Evolutionary conservation across 805 yeast species (phyloP).

Genomic region (Lipomyces yamadae): DNA sequence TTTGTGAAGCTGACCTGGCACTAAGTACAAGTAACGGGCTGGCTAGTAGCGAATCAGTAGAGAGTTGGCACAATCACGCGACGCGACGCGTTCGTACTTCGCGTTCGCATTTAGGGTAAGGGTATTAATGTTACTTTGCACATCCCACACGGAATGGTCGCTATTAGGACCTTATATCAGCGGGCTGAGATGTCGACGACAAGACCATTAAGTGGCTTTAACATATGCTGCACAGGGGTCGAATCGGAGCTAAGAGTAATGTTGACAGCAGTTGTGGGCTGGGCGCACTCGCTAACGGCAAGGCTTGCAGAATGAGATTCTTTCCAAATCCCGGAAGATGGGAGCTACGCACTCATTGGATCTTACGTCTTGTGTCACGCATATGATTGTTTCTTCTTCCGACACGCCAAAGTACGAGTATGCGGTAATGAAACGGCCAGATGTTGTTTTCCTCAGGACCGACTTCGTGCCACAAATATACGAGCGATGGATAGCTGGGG

Average conservation of each 20-base stretch:
- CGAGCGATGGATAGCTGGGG: slow-evolving; percentile 60
- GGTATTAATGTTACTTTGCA: neutral
- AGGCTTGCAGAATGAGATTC: slow-evolving; percentile 22
- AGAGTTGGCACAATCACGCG: too few relatives aligned
- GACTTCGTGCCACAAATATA: slow-evolving; percentile 54
- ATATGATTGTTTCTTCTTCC: slow-evolving; percentile 57
- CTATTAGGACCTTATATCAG: neutral
- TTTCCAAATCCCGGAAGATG: slow-evolving; percentile 39
- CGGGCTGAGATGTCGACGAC: neutral
- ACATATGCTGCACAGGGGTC: slow-evolving; percentile 33
- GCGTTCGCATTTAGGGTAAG: neutral
- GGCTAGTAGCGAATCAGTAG: too few relatives aligned
- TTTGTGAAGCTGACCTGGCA: too few relatives aligned
- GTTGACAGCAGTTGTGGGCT: neutral
- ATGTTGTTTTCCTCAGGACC: slow-evolving; percentile 60
- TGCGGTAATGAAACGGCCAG: slow-evolving; percentile 52
- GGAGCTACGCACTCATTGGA: slow-evolving; percentile 57
- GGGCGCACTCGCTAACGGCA: neutral
- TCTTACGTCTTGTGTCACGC: slow-evolving; percentile 57
- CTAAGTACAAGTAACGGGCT: too few relatives aligned
- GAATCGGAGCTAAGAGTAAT: slow-evolving; percentile 19
- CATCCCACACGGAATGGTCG: neutral
- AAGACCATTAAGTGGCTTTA: slow-evolving; percentile 30
- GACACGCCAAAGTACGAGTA: slow-evolving; percentile 60
- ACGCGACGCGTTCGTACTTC: too few relatives aligned